phyloP scores from a whole-genome alignment of 768 basidiomycete genomes.

The Lactarius trivialis region DNA sequence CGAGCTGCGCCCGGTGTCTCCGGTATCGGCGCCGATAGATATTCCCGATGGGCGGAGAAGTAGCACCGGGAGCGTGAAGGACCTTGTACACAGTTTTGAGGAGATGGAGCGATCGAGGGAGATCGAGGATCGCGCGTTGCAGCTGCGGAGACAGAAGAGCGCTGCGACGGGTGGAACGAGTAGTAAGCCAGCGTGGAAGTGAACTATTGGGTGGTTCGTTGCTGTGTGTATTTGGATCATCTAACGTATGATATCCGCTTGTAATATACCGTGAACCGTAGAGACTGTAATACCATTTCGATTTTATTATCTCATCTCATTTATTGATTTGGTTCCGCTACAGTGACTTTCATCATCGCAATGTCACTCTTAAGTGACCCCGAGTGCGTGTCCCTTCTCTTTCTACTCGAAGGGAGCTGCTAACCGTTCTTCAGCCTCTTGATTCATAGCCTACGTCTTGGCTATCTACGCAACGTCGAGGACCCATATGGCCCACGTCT shows the following conservation, averaged over 20 bases:
- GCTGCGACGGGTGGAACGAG: constrained; percentile 27
- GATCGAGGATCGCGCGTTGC: constrained; percentile 26
- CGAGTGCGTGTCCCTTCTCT: constrained; percentile 10
- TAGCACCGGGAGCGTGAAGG: constrained; percentile 67
- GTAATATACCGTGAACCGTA: background rate
- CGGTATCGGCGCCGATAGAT: constrained; percentile 23
- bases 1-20: constrained; percentile 45
- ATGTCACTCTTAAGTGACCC: constrained; percentile 24
- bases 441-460: constrained; percentile 78
- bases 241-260: background rate
- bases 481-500: constrained; percentile 80
- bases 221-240: background rate
- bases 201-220: background rate
- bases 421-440: constrained; percentile 43
- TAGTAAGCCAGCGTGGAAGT: constrained; percentile 24
- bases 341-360: background rate
- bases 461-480: constrained; percentile 82
- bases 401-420: background rate
- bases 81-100: constrained; percentile 62
- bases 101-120: constrained; percentile 31
- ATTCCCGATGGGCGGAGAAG: constrained; percentile 43
- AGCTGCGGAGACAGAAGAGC: constrained; percentile 34
- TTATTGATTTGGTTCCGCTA: background rate
- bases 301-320: background rate
- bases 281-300: background rate